Evolutionary conservation across 2,329 filamentous ascomycete genomes (phyloP).

Genomic region (Penicillium sp.): DNA sequence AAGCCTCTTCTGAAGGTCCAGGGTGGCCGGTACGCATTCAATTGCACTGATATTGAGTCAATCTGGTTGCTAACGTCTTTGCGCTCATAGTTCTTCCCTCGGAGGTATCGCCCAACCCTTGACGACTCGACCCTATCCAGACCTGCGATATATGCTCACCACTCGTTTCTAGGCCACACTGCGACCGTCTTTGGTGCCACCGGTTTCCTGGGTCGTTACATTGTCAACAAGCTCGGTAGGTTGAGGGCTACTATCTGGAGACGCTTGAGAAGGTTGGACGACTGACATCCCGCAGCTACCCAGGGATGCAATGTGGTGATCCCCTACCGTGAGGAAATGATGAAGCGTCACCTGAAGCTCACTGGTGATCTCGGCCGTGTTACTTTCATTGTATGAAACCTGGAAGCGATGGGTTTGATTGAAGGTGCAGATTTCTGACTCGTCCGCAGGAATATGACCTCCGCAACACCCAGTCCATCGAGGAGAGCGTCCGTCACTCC

Average conservation of each 20-base stretch:
- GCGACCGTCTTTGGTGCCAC: conserved; percentile 98
- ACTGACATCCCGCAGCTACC: conserved; percentile 62
- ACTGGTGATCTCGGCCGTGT: conserved; percentile 91
- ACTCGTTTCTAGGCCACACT: conserved; percentile 70
- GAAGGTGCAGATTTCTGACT: conserved; percentile 4
- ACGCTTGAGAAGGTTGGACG: conserved; percentile 6
- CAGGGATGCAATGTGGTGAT: conserved; percentile 93
- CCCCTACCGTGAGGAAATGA: conserved; percentile 95
- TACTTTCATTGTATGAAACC: conserved; percentile 69
- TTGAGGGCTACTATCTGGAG: conserved; percentile 5
- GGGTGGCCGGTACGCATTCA: conserved; percentile 75
- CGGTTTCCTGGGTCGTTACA: conserved; percentile 92
- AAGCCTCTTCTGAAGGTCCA: conserved; percentile 89
- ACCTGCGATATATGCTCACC: conserved; percentile 30
- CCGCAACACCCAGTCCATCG: conserved; percentile 90
- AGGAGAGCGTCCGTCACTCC: conserved; percentile 94
- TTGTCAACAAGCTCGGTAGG: conserved; percentile 88
- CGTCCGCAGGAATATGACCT: conserved; percentile 80
- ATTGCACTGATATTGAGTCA: conserved; percentile 12
- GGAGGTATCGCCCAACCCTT: conserved; percentile 64
- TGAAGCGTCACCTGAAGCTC: conserved; percentile 94
- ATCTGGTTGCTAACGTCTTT: conserved; percentile 26
- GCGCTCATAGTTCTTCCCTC: conserved; percentile 68
- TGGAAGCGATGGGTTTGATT: neutral
- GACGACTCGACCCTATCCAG: conserved; percentile 21